These are phyloP conservation scores for Echites panduratus DNA, from an alignment of 257 asterid species.

Conservation along the genomic window DNA sequence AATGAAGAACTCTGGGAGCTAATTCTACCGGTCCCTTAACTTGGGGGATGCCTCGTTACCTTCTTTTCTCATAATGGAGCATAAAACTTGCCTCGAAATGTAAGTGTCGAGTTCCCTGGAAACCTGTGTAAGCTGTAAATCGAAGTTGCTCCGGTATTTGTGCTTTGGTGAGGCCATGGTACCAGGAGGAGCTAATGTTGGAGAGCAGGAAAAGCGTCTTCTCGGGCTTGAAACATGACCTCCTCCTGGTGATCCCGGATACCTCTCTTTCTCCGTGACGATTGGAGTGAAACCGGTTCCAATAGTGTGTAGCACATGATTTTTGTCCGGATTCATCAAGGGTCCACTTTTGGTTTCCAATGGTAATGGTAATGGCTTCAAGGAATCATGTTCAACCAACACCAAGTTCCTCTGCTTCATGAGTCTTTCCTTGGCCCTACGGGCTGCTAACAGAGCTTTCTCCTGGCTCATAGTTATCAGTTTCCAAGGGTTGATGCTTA, in stretches of 20 bases:
- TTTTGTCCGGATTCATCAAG: constrained; percentile 36
- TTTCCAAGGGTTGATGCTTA: constrained; percentile 94
- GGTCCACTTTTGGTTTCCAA: constrained; percentile 73
- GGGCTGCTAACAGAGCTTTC: constrained; percentile 66
- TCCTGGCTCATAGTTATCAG: constrained; percentile 76
- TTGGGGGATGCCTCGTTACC: constrained; percentile 50
- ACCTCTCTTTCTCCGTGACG: constrained; percentile 29
- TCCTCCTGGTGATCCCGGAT: constrained; percentile 40
- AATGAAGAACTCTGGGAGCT: not conserved
- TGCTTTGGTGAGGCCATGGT: constrained; percentile 46
- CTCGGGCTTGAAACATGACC: constrained; percentile 84
- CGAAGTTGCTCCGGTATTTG: constrained; percentile 60
- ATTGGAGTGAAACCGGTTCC: constrained; percentile 31
- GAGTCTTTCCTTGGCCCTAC: constrained; percentile 68
- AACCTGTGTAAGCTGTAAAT: constrained; percentile 67
- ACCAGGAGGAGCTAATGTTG: constrained; percentile 37
- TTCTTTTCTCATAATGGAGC: constrained; percentile 55
- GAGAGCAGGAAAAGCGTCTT: constrained; percentile 63
- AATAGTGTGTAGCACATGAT: constrained; percentile 17
- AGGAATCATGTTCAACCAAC: constrained; percentile 31
- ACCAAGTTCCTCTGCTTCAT: constrained; percentile 26
- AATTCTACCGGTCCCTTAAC: constrained; percentile 6
- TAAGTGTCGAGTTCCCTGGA: constrained; percentile 78
- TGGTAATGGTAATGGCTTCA: constrained; percentile 79
- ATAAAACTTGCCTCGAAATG: constrained; percentile 70